Percentiles rank a stretch among this genome's conserved stretches.
phyloP scores from a whole-genome alignment of 257 asterid species.

The Jacaranda mimosifolia region DNA sequence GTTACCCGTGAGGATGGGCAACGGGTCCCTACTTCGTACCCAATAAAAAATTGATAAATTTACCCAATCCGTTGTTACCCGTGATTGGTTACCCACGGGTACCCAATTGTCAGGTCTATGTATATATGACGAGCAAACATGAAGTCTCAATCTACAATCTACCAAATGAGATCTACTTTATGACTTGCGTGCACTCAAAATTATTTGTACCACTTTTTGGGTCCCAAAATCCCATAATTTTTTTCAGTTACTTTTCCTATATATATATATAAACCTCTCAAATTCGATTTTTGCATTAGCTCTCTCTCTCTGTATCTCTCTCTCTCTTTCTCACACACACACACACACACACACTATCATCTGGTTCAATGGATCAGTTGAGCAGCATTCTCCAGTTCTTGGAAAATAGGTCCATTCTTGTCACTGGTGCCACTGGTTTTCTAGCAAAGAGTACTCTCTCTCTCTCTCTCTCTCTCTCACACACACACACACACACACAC shows the following conservation, averaged over 20 bases:
- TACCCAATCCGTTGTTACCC: too few relatives aligned
- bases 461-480: conserved; percentile 19
- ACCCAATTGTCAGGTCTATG: too few relatives aligned
- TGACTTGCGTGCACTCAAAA: conserved; percentile 36
- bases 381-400: conserved; percentile 60
- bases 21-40: too few relatives aligned
- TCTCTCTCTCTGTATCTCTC: not conserved
- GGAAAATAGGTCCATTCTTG: conserved; percentile 65
- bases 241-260: not conserved
- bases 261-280: not conserved
- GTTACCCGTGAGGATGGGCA: too few relatives aligned
- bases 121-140: not conserved
- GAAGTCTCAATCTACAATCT: not conserved
- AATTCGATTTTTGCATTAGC: not conserved
- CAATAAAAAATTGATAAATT: too few relatives aligned
- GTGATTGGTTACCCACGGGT: too few relatives aligned
- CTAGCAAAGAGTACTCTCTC: conserved; percentile 75
- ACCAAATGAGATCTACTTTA: conserved; percentile 13
- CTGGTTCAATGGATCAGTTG: conserved; percentile 63
- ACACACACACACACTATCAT: not conserved
- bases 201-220: not conserved
- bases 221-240: not conserved
- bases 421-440: conserved; percentile 89
- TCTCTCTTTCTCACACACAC: not conserved
- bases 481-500: not conserved